A percentile compares a stretch with the other conserved stretches of the same genome.
phyloP scores from a whole-genome alignment of 1,284 basidiomycete genomes.

The Melampsora americana region DNA sequence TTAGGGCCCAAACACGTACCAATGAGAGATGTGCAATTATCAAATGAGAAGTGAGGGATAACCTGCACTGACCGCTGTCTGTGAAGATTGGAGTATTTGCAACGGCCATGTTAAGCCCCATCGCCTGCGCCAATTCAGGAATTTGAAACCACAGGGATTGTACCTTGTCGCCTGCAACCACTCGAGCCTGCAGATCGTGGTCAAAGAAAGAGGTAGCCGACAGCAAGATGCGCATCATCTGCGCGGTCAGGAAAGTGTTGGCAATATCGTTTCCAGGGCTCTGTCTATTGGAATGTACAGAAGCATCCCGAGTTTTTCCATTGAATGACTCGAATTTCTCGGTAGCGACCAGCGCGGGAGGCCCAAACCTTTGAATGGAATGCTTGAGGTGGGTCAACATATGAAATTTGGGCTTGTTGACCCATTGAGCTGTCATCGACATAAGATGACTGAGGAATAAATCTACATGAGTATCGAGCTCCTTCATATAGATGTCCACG shows the following conservation, averaged over 20 bases:
- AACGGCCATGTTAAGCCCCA: neutral
- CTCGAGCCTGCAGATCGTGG: neutral
- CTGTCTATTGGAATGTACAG: conserved; percentile 10
- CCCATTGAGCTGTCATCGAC: conserved; percentile 53
- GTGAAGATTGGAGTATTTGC: no score
- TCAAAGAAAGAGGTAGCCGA: conserved; percentile 53
- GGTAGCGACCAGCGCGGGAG: neutral
- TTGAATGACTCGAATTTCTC: conserved; percentile 9
- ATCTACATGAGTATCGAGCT: conserved; percentile 49
- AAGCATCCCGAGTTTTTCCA: neutral
- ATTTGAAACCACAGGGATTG: neutral
- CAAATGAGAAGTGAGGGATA: neutral
- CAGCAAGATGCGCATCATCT: conserved; percentile 44
- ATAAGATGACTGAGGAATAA: conserved; percentile 52
- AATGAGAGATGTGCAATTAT: neutral
- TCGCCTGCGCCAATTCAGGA: neutral
- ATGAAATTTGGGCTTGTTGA: conserved; percentile 57
- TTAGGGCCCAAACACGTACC: neutral
- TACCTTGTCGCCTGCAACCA: neutral
- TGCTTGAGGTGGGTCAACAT: conserved; percentile 48
- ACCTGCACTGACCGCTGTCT: no score
- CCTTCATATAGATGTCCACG: conserved; percentile 52
- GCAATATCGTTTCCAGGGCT: neutral
- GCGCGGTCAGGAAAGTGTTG: neutral
- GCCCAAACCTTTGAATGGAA: conserved; percentile 43